A percentile compares a stretch with the other conserved stretches of the same genome.
These are phyloP conservation scores for Ustilago xerochloae DNA, from an alignment of 1,284 basidiomycete genomes.

Conservation along the genomic window DNA sequence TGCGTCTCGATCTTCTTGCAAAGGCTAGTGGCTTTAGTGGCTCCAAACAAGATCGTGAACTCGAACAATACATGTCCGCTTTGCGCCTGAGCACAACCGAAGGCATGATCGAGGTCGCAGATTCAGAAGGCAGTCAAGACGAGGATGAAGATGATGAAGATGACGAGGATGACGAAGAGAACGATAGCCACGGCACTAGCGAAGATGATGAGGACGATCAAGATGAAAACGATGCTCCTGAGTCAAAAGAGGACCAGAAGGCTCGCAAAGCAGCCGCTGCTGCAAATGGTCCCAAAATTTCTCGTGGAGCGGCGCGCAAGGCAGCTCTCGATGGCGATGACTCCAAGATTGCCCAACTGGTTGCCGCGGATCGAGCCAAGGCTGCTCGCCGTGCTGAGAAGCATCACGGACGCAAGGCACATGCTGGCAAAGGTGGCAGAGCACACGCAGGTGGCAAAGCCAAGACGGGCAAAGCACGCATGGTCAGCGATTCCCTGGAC, in stretches of 20 bases:
- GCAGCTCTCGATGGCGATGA: constrained; percentile 30
- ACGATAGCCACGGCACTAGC: constrained; percentile 15
- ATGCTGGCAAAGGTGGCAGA: constrained; percentile 51
- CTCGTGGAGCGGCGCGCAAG: constrained; percentile 39
- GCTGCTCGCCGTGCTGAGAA: constrained; percentile 44
- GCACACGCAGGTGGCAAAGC: constrained; percentile 77
- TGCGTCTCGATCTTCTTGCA: constrained; percentile 57
- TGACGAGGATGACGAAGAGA: constrained; percentile 27
- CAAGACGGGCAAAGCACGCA: constrained; percentile 48
- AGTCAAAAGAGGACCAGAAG: constrained; percentile 71
- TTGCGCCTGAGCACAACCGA: constrained; percentile 41
- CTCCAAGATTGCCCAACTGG: constrained; percentile 47
- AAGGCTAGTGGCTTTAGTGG: constrained; percentile 62
- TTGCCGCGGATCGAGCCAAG: constrained; percentile 53
- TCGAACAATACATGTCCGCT: constrained; percentile 56
- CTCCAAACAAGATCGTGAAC: constrained; percentile 49
- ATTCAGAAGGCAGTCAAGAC: constrained; percentile 13
- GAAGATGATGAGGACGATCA: constrained; percentile 76
- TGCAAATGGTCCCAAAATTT: constrained; percentile 71
- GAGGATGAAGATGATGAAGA: constrained; percentile 11
- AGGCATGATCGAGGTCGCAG: constrained; percentile 42
- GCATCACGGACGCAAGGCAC: constrained; percentile 52
- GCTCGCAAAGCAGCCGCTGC: constrained; percentile 70
- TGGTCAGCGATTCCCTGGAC: constrained; percentile 47
- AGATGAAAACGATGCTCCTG: constrained; percentile 75